A percentile compares a stretch with the other conserved stretches of the same genome.
phyloP scores from a whole-genome alignment of 2,329 filamentous ascomycete genomes.

The Blumeria graminis region DNA sequence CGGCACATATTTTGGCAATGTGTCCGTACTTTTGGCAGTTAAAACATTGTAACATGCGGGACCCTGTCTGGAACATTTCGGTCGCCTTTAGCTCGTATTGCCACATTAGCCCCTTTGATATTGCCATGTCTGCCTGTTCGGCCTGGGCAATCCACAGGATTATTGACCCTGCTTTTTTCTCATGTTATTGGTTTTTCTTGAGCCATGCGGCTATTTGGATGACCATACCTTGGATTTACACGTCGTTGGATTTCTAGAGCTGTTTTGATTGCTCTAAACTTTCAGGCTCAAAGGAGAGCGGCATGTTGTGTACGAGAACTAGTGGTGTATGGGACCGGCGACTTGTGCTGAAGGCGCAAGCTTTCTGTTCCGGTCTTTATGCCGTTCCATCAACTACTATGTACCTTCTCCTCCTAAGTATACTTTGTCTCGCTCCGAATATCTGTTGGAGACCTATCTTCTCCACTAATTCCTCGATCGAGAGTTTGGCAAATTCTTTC shows the following conservation, averaged over 20 bases:
- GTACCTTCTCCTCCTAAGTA: not conserved
- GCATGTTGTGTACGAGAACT: not conserved
- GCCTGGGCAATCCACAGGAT: not conserved
- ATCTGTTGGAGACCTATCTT: not conserved
- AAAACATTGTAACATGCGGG: not conserved
- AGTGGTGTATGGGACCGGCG: not conserved
- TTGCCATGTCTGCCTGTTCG: not conserved
- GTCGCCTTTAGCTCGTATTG: not conserved
- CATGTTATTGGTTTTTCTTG: not conserved
- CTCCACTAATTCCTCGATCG: not conserved
- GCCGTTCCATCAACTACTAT: not conserved
- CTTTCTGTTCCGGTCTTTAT: not conserved
- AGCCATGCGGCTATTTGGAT: not conserved
- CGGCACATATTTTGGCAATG: no score
- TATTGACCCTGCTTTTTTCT: not conserved
- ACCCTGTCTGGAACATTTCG: not conserved
- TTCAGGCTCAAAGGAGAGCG: not conserved
- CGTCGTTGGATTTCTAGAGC: not conserved
- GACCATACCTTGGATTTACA: not conserved
- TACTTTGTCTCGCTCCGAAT: not conserved
- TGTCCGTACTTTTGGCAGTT: constrained; percentile 1
- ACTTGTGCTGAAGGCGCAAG: not conserved
- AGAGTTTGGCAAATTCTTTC: not conserved
- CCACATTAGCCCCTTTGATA: not conserved
- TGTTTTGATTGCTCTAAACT: not conserved